Base-by-base conservation (phyloP, 78 protist genomes). In the Dictyostelium brefeldianum region DNA sequence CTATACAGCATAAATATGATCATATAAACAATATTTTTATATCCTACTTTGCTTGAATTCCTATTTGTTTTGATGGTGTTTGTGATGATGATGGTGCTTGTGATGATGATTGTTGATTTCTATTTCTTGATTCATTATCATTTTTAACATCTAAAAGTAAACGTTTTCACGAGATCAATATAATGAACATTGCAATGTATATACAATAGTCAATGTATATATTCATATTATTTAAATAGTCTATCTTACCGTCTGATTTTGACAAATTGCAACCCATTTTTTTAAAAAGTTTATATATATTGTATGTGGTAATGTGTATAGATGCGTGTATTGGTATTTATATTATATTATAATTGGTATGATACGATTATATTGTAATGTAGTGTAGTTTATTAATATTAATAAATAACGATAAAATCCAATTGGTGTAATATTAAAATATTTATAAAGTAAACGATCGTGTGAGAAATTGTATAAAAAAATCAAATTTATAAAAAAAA, bases 61-160 rank as follows among this genome's bases (percentile, higher is more conserved):
- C 83, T 25, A 87, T 87, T 77, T 87, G 92, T 43, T 87, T 87
- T 18, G 92, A 87, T 25, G 92, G 78, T 64, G 92, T 87, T 77
- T 87, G 92, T 25, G 56, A 43, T 17, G 51, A 53, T 27, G 57
- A 17, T 50, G 57, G 50, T 53, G 18, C 12, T 64, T 67, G 71
- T 18, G 36, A 31, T 17, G 78, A 70, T 48, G 81, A 29, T 1
- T 81, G 56, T 83, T 50, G 71, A 56, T 25, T 56, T 83, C 81
- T 83, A 41, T 18, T 25, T 83, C 91, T 83, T 17, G 78, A 67
- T 9, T 80, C 74, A 20, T 80, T 80, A 1, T 69, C 71, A 57
- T 81, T 59, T 83, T 83, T 74, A 4, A 47, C 73, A 71, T 83
- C 91, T 83, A 69, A 11, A 15, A 4, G 48, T 15, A 15, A 36